A percentile compares a stretch with the other conserved stretches of the same genome.
phyloP scores from a whole-genome alignment of 2,329 filamentous ascomycete genomes.

The Xylaria sp. region DNA sequence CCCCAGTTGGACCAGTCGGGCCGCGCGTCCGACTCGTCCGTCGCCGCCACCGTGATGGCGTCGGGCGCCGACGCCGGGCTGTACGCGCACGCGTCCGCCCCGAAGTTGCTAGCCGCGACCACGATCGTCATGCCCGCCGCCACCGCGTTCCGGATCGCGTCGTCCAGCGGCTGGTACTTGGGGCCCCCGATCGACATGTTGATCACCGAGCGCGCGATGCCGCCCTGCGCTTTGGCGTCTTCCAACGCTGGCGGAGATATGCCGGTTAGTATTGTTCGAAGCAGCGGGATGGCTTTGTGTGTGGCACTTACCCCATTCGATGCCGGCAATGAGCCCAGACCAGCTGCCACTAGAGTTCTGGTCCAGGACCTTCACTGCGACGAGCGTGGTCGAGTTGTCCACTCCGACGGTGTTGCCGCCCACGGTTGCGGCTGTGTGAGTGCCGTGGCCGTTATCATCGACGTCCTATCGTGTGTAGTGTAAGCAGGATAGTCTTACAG shows the following conservation, averaged over 20 bases:
- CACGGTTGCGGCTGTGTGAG: slow-evolving; percentile 32
- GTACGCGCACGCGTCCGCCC: slow-evolving; percentile 27
- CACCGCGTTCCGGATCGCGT: slow-evolving; percentile 25
- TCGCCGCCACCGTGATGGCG: slow-evolving; percentile 33
- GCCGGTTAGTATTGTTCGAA: slow-evolving; percentile 7
- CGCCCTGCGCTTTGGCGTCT: slow-evolving; percentile 26
- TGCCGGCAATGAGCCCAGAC: slow-evolving; percentile 29
- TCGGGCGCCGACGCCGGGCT: slow-evolving; percentile 30
- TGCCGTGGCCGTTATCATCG: slow-evolving; percentile 35
- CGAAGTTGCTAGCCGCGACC: slow-evolving; percentile 33
- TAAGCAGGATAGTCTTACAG: neutral
- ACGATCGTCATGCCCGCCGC: slow-evolving; percentile 32
- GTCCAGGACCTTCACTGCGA: slow-evolving; percentile 34
- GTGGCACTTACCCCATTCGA: slow-evolving; percentile 32
- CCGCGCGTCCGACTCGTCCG: slow-evolving; percentile 28
- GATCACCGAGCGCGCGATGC: slow-evolving; percentile 30
- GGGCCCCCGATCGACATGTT: slow-evolving; percentile 34
- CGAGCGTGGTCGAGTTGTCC: slow-evolving; percentile 30
- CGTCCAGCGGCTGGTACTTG: slow-evolving; percentile 23
- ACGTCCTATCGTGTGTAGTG: slow-evolving; percentile 17
- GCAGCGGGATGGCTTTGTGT: neutral
- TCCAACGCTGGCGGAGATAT: slow-evolving; percentile 25
- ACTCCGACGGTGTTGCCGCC: slow-evolving; percentile 34
- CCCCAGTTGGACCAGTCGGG: slow-evolving; percentile 33
- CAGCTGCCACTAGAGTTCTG: slow-evolving; percentile 20